Conservation (phyloP, 1,284 basidiomycete species). For the Ustilago sp. region DNA sequence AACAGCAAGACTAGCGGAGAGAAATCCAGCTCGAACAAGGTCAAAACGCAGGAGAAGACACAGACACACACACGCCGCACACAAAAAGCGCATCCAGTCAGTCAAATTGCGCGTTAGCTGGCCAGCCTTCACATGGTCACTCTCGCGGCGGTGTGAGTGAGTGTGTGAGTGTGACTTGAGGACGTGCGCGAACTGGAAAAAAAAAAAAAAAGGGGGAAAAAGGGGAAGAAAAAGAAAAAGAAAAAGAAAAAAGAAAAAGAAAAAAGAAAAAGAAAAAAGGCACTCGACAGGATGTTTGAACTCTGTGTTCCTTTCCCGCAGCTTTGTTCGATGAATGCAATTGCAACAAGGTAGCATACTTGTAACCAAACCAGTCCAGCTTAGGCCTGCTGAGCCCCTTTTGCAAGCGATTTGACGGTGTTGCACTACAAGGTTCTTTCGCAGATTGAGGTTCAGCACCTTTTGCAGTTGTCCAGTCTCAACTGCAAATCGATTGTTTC, state of each 20-base stretch:
- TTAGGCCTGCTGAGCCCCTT: no score
- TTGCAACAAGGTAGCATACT: background rate
- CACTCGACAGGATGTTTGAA: background rate
- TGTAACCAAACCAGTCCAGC: background rate
- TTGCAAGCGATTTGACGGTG: no score
- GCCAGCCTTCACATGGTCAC: background rate
- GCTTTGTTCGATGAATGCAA: background rate
- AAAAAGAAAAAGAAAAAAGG: background rate
- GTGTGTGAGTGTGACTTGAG: background rate
- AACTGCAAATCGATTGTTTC: no score
- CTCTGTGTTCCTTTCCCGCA: background rate
- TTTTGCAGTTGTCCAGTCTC: no score
- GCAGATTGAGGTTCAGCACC: no score
- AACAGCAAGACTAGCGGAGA: background rate
- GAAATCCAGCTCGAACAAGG: conserved; percentile 2
- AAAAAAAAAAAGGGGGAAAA: background rate
- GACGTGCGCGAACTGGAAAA: background rate
- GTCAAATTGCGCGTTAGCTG: background rate
- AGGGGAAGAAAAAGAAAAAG: no score
- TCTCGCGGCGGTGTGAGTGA: background rate
- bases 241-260: background rate
- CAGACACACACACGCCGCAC: background rate
- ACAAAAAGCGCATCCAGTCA: background rate
- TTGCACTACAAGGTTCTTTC: no score
- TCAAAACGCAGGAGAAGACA: conserved; percentile 7